Percentiles rank a stretch among this genome's conserved stretches.
These are phyloP conservation scores for Sicyos baderoa DNA, from an alignment of 306 rosid species.

Conservation along the genomic window DNA sequence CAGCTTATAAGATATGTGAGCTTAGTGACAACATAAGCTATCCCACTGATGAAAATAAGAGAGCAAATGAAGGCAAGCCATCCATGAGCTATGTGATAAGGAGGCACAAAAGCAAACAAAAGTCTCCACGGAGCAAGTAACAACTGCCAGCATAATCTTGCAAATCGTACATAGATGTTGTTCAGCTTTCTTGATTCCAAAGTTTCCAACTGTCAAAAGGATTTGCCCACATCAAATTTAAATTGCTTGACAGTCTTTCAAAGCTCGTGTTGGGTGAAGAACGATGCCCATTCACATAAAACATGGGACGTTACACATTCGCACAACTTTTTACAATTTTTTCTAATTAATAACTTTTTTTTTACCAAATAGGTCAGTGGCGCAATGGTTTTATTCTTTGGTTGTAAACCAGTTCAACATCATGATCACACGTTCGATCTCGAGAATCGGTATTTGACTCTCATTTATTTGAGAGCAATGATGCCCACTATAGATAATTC, in stretches of 20 bases:
- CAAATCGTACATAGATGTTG: constrained; percentile 34
- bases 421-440: too few species aligned
- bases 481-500: too few species aligned
- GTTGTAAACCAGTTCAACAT: too few species aligned
- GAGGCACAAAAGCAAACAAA: constrained; percentile 85
- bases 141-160: constrained; percentile 50
- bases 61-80: constrained; percentile 85
- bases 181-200: constrained; percentile 40
- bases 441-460: too few species aligned
- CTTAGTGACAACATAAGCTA: constrained; percentile 69
- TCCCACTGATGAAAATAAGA: constrained; percentile 77
- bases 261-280: not conserved
- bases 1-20: constrained; percentile 90
- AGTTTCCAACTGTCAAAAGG: constrained; percentile 53
- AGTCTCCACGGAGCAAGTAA: constrained; percentile 76
- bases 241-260: not conserved
- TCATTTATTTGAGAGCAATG: too few species aligned
- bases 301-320: not conserved
- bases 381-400: too few species aligned
- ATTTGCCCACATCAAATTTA: not conserved
- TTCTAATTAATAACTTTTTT: not conserved
- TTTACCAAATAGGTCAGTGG: too few species aligned
- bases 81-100: constrained; percentile 76
- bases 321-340: not conserved
- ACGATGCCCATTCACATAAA: not conserved